Evolutionary conservation across 352 stramenopile genomes (phyloP).

Genomic region (Pythium apleroticum): DNA sequence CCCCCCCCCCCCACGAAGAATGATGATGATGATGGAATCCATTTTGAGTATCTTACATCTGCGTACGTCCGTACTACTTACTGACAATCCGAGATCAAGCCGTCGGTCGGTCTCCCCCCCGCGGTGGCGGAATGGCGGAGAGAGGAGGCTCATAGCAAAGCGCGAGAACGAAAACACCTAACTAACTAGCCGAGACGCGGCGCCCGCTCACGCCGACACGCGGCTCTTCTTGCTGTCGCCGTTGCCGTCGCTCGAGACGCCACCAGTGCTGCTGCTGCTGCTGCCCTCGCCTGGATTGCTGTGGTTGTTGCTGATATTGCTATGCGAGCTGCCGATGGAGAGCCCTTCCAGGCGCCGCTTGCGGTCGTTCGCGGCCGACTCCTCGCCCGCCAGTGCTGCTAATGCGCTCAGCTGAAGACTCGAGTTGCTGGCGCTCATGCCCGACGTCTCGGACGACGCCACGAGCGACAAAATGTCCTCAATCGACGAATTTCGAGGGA

Average conservation of each 20-base stretch:
- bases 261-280: conserved; percentile 10
- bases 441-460: conserved; percentile 66
- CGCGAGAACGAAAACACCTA: conserved; percentile 13
- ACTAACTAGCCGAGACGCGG: conserved; percentile 1
- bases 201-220: conserved; percentile 16
- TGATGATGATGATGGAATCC: conserved; percentile 1
- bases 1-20: background rate
- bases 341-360: conserved; percentile 53
- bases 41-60: conserved; percentile 20
- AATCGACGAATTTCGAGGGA: conserved; percentile 85
- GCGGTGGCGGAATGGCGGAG: background rate
- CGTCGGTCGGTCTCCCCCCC: too few relatives aligned
- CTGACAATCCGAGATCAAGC: conserved; percentile 1
- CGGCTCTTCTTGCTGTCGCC: conserved; percentile 24
- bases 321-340: conserved; percentile 11
- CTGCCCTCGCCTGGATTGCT: background rate
- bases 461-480: conserved; percentile 87
- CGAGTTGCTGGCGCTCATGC: conserved; percentile 47
- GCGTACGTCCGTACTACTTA: background rate
- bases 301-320: conserved; percentile 18
- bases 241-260: conserved; percentile 1
- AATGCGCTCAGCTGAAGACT: conserved; percentile 67
- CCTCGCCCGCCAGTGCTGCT: conserved; percentile 61
- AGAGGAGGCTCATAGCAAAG: background rate
- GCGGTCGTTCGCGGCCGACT: conserved; percentile 57